Conservation (phyloP, 441 rosid species). For the Euphorbia corollata region DNA sequence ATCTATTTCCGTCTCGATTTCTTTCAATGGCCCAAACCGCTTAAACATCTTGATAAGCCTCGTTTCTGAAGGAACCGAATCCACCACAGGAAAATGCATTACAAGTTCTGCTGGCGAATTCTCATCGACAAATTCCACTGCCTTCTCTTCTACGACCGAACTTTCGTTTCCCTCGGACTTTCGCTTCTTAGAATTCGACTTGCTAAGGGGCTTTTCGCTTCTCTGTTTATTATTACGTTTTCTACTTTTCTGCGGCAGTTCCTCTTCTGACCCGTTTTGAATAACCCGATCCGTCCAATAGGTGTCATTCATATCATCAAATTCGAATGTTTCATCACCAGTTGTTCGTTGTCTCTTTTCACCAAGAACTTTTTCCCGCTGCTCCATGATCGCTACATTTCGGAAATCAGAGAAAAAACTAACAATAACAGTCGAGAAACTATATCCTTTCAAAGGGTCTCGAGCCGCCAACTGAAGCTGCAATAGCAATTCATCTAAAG, state of each 20-base stretch:
- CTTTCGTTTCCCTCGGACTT: slow-evolving; percentile 40
- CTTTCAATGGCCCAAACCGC: slow-evolving; percentile 77
- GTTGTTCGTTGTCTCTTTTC: slow-evolving; percentile 39
- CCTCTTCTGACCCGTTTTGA: slow-evolving; percentile 81
- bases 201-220: slow-evolving; percentile 46
- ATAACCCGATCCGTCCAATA: slow-evolving; percentile 93
- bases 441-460: slow-evolving; percentile 43
- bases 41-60: slow-evolving; percentile 76
- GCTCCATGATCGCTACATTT: slow-evolving; percentile 44
- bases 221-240: slow-evolving; percentile 42
- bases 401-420: slow-evolving; percentile 77
- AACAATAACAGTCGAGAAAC: slow-evolving; percentile 36
- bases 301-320: slow-evolving; percentile 87
- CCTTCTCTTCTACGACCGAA: slow-evolving; percentile 34
- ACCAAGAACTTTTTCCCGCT: slow-evolving; percentile 34
- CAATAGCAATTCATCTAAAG: slow-evolving; percentile 52
- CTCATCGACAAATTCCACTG: slow-evolving; percentile 45
- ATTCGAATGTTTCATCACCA: slow-evolving; percentile 65
- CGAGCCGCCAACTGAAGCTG: slow-evolving; percentile 63
- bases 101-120: slow-evolving; percentile 85
- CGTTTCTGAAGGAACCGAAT: slow-evolving; percentile 70
- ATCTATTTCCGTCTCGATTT: slow-evolving; percentile 75
- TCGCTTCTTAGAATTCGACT: slow-evolving; percentile 54
- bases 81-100: slow-evolving; percentile 61
- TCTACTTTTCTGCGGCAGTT: slow-evolving; percentile 37